Evolutionary conservation across 805 yeast genomes (phyloP), one percentile per base, ranked within the genome.

Genomic region (Alloascoidea hylecoeti): DNA sequence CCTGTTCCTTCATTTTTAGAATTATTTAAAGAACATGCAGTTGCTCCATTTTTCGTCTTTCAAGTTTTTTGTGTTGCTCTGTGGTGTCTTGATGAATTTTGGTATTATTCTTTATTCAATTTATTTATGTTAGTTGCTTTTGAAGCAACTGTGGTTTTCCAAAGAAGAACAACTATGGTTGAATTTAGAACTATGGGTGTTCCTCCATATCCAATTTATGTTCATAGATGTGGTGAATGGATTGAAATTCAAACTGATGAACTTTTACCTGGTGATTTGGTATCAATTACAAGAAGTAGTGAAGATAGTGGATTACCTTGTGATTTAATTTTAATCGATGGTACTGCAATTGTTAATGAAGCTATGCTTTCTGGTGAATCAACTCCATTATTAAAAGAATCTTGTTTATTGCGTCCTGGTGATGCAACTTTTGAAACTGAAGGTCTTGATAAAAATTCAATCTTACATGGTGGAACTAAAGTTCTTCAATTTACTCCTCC

Each of bases 331-430:
- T 66, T 92, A 35, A 58, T 84, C 38, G 88, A 79, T 49, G 98
- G 98, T 38, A 70, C 95, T 15, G 92, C 94, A 46, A 92, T 92
- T 53, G 94, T 92, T 35, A 92, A 92, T 55, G 98, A 92, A 67
- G 98, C 98, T 16, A 92, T 92, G 98, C 75, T 92, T 40, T 84
- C 96, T 3, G 98, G 98, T 57, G 98, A 92, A 63, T 86, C 96
- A 4, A 92, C 98, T 34, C 98, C 98, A 4, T 66, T 92, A 48
- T 73, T 92, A 53, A 92, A 92, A 54, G 98, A 92, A 60, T 82
- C 95, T 2, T 73, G 88, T 46, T 75, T 74, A 46, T 71, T 83
- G 48, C 82, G 98, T 61, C 94, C 94, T 17, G 60, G 65, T 19
- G 59, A 68, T 15, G 95, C 83, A 40, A 48, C 46, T 4, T 64